Percentiles rank a stretch among this genome's conserved stretches.
These are phyloP conservation scores for Emergomyces africanus DNA, from an alignment of 2,329 filamentous ascomycete species.

Conservation along the genomic window DNA sequence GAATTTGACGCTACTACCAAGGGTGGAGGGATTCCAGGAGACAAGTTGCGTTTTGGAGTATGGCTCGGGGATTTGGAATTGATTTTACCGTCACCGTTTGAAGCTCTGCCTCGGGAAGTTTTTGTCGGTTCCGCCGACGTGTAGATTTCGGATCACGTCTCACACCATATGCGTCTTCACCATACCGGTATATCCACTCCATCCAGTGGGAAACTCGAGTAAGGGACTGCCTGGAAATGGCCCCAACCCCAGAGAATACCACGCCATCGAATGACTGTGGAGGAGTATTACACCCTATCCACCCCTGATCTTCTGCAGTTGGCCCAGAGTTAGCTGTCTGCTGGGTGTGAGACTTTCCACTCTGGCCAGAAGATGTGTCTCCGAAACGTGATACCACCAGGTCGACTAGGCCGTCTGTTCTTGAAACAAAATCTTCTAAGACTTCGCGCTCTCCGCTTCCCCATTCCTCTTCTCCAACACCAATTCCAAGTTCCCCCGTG, in stretches of 20 bases:
- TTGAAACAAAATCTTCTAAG: constrained; percentile 68
- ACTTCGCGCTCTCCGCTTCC: constrained; percentile 91
- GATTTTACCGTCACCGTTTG: background rate
- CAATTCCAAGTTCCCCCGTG: constrained; percentile 81
- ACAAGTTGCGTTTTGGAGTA: constrained; percentile 16
- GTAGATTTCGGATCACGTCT: constrained; percentile 61
- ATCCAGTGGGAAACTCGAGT: constrained; percentile 71
- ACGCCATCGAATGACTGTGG: constrained; percentile 65
- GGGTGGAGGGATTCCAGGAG: constrained; percentile 33
- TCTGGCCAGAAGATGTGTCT: constrained; percentile 30
- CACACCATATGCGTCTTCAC: constrained; percentile 73
- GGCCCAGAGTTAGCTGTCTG: constrained; percentile 12
- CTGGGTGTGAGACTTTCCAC: constrained; percentile 12
- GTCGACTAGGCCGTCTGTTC: constrained; percentile 76
- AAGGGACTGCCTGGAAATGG: constrained; percentile 57
- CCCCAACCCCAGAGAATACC: constrained; percentile 71
- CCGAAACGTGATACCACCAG: constrained; percentile 80
- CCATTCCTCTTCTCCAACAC: constrained; percentile 89
- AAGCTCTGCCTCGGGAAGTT: constrained; percentile 1
- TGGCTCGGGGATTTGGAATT: background rate
- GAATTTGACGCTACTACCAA: constrained; percentile 20
- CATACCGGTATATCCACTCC: constrained; percentile 75
- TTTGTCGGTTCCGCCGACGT: constrained; percentile 34
- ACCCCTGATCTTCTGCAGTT: constrained; percentile 28
- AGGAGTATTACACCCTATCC: constrained; percentile 61